Evolutionary conservation across 371 early-diverging fungal genomes (phyloP).

Genomic region (Apophysomyces elegans): DNA sequence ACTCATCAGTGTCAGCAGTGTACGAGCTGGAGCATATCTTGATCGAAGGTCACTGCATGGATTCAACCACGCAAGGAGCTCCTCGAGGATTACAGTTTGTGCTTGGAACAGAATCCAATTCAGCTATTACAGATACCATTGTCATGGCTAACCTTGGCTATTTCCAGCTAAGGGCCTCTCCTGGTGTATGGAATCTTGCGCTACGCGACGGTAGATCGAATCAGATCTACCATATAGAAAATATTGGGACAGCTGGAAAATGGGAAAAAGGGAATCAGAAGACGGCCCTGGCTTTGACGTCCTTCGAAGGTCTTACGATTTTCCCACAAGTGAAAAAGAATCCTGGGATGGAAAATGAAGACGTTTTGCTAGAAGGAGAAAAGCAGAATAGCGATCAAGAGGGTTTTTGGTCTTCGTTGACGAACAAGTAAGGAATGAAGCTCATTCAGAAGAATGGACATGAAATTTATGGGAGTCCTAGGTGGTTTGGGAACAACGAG

Average conservation of each 20-base stretch:
- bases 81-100: conserved; percentile 91
- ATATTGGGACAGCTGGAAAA: conserved; percentile 62
- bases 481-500: conserved; percentile 28
- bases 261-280: conserved; percentile 41
- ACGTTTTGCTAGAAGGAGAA: conserved; percentile 63
- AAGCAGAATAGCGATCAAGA: conserved; percentile 17
- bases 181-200: conserved; percentile 84
- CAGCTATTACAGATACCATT: conserved; percentile 80
- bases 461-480: conserved; percentile 2
- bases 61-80: conserved; percentile 63
- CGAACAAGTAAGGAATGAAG: conserved; percentile 42
- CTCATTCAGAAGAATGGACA: not conserved
- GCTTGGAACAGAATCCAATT: conserved; percentile 65
- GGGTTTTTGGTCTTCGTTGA: conserved; percentile 59
- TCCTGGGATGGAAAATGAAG: conserved; percentile 77
- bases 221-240: conserved; percentile 76
- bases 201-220: conserved; percentile 83
- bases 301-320: conserved; percentile 84
- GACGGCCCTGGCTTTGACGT: conserved; percentile 59
- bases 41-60: conserved; percentile 89
- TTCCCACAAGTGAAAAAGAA: conserved; percentile 81
- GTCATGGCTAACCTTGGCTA: conserved; percentile 98
- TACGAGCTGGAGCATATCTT: conserved; percentile 85
- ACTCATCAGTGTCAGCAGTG: conserved; percentile 68
- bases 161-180: conserved; percentile 90